Base-by-base conservation (phyloP, 2,329 filamentous ascomycete species). In the Escovopsis weberi region DNA sequence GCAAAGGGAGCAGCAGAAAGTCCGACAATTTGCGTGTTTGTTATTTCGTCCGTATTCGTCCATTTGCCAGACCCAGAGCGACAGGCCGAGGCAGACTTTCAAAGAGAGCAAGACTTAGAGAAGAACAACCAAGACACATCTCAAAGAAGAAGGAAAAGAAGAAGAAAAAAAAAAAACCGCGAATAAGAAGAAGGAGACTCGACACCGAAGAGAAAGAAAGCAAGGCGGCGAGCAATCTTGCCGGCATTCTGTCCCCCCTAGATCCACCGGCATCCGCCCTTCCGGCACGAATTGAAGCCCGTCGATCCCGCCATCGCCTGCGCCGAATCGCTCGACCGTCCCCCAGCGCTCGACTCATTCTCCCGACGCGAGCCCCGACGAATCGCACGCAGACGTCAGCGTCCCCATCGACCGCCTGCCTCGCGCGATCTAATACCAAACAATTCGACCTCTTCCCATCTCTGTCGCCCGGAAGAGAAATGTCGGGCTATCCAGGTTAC, bases 401-500 rank as follows among this genome's bases (percentile, higher is more conserved):
- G 34, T 18, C 34, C n/a, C n/a, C 19, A 18, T 36, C 34, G 19
- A 36, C 19, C 34, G 34, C 34, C 10, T 18, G n/a, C n/a, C n/a
- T 36, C 19, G 6, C 34, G 10, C n/a, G 34, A n/a, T 36, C n/a
- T 2, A 15, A 36, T 36, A 36, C n/a, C n/a, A 36, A 6, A 5
- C 12, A 9, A 4, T 15, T 36, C 34, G 12, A 36, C n/a, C 34
- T 36, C n/a, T 10, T 3, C 12, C 4, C 19, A 15, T 10, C n/a
- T 23, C 23, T 23, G 23, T 23, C 23, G 23, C 23, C 23, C 23
- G 23, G 4, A 23, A 26, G 6, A 10, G 39, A 33, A 40, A 46
- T 46, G 45, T 46, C 45, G 11, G 42, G 39, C 37, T 46, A 46
- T 32, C 45, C 30, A 18, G 35, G 37, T 26, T 46, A 45, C 33